These are phyloP conservation scores for Neurospora pannonica DNA, from an alignment of 495 filamentous ascomycete species.

Conservation along the genomic window DNA sequence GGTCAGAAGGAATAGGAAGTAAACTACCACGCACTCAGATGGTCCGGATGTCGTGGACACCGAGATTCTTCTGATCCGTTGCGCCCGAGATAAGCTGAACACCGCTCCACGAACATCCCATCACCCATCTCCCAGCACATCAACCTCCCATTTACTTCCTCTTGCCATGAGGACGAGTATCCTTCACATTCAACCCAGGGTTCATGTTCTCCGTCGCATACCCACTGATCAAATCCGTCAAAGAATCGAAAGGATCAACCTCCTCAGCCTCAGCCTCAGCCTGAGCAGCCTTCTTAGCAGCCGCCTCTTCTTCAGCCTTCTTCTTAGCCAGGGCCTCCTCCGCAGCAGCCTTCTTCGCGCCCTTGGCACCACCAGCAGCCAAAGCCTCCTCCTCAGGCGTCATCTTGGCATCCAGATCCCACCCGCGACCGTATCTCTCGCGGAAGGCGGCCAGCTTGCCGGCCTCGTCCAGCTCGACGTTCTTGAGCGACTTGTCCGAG, in stretches of 20 bases:
- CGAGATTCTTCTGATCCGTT: not conserved
- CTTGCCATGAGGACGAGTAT: conserved; percentile 6
- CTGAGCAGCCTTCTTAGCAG: conserved; percentile 20
- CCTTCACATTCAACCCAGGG: conserved; percentile 20
- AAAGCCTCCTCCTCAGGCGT: conserved; percentile 5
- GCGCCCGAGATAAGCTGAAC: not conserved
- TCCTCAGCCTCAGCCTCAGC: conserved; percentile 12
- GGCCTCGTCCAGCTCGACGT: conserved; percentile 92
- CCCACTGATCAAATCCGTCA: conserved; percentile 62
- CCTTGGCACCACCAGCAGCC: conserved; percentile 12
- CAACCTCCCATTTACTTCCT: conserved; percentile 15
- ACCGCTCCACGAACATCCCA: not conserved
- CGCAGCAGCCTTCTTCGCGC: conserved; percentile 7
- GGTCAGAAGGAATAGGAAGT: not conserved
- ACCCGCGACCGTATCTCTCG: conserved; percentile 70
- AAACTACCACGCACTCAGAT: not conserved
- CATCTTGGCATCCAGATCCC: conserved; percentile 42
- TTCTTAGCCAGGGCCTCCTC: not conserved
- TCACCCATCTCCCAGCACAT: not conserved
- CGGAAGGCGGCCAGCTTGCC: conserved; percentile 81
- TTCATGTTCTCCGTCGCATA: conserved; percentile 37
- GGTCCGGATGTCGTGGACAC: not conserved
- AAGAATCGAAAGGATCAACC: conserved; percentile 37
- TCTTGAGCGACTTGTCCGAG: conserved; percentile 60
- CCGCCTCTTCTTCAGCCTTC: conserved; percentile 13